Conservation (phyloP, 2,329 filamentous ascomycete species). For the Tolypocladium cylindrosporum region DNA sequence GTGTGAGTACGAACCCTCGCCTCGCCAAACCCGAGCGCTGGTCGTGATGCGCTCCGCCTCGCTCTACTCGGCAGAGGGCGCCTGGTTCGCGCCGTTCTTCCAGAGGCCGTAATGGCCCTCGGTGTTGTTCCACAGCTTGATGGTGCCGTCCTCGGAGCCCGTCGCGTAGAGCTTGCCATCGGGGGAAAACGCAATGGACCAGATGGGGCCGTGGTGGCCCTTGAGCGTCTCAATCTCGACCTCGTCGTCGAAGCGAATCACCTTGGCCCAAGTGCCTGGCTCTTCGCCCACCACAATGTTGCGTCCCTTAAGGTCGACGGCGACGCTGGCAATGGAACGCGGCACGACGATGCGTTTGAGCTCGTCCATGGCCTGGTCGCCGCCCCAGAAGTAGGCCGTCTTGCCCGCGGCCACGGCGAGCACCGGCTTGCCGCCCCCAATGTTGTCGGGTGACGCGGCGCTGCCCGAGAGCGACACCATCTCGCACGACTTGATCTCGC, state of each 20-base stretch:
- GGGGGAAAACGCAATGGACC: slow-evolving; percentile 89
- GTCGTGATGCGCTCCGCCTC: slow-evolving; percentile 12
- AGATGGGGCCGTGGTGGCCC: slow-evolving; percentile 94
- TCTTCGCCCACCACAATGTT: slow-evolving; percentile 86
- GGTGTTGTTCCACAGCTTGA: slow-evolving; percentile 79
- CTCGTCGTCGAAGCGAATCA: slow-evolving; percentile 80
- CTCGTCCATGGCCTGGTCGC: slow-evolving; percentile 54
- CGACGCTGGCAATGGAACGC: slow-evolving; percentile 85
- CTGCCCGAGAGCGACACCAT: slow-evolving; percentile 59
- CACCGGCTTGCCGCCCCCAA: slow-evolving; percentile 59
- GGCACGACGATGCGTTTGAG: slow-evolving; percentile 73
- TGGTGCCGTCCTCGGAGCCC: slow-evolving; percentile 92
- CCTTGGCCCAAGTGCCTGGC: slow-evolving; percentile 91
- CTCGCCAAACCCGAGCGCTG: slow-evolving; percentile 1
- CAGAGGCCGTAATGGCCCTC: slow-evolving; percentile 56
- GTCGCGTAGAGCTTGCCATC: slow-evolving; percentile 95
- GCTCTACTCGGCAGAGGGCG: slow-evolving; percentile 26
- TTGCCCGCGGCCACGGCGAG: slow-evolving; percentile 91
- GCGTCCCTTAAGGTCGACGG: slow-evolving; percentile 69
- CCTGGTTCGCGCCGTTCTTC: slow-evolving; percentile 34
- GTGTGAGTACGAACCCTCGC: slow-evolving; percentile 2
- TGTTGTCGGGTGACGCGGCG: slow-evolving; percentile 48
- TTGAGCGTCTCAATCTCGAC: slow-evolving; percentile 86
- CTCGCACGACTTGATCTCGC: slow-evolving; percentile 85
- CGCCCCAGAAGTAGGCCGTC: slow-evolving; percentile 85